Conservation (phyloP, 2,329 filamentous ascomycete genomes). For the Botrytis paeoniae region DNA sequence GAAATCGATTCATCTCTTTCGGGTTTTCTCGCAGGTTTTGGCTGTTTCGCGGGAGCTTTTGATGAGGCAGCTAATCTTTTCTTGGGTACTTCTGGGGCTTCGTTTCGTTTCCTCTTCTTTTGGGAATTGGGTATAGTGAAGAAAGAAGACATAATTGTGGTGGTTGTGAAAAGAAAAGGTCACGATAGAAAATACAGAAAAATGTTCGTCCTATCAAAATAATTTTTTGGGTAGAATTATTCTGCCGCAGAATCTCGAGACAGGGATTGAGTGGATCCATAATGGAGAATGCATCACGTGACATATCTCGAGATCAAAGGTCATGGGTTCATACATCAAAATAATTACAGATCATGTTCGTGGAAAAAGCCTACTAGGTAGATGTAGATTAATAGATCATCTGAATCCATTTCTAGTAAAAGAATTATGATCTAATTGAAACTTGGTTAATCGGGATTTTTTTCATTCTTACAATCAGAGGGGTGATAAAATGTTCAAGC, state of each 20-base stretch:
- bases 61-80: constrained; percentile 53
- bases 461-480: neutral
- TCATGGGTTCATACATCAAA: neutral
- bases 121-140: constrained; percentile 85
- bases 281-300: neutral
- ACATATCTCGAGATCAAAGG: neutral
- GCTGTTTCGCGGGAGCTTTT: constrained; percentile 28
- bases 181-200: constrained; percentile 10
- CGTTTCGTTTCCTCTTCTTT: constrained; percentile 80
- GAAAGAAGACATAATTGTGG: constrained; percentile 77
- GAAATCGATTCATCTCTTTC: constrained; percentile 70
- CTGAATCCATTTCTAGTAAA: neutral
- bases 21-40: constrained; percentile 43
- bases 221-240: constrained; percentile 23
- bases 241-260: constrained; percentile 23
- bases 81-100: constrained; percentile 54
- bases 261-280: constrained; percentile 14
- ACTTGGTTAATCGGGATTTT: neutral
- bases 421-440: neutral
- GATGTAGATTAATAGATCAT: neutral
- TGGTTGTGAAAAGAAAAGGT: neutral
- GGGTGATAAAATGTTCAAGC: constrained; percentile 5
- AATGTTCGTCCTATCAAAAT: constrained; percentile 21
- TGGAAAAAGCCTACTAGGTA: neutral
- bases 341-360: too few species aligned